A percentile compares a stretch with the other conserved stretches of the same genome.
phyloP scores from a whole-genome alignment of 2,329 filamentous ascomycete genomes.

The Pseudophaeomoniella oleicola region DNA sequence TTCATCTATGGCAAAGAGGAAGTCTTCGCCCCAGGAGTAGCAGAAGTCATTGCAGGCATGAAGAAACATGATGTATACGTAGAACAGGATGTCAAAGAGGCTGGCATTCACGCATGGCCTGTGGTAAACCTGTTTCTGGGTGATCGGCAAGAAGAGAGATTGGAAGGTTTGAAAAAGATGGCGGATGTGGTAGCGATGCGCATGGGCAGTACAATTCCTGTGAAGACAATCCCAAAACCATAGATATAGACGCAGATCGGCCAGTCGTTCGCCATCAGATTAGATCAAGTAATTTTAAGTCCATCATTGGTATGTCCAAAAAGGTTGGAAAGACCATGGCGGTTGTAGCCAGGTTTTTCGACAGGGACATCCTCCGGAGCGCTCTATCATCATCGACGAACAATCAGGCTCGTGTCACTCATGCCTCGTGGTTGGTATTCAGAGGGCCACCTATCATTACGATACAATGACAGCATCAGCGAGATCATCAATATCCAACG shows the following conservation, averaged over 20 bases:
- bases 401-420: too few species aligned
- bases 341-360: conserved; percentile 2
- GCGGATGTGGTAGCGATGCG: conserved; percentile 17
- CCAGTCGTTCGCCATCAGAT: conserved; percentile 32
- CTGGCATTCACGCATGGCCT: conserved; percentile 70
- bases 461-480: too few species aligned
- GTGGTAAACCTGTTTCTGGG: conserved; percentile 49
- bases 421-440: too few species aligned
- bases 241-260: background rate
- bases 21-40: conserved; percentile 58
- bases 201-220: conserved; percentile 1
- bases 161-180: conserved; percentile 32
- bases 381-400: conserved; percentile 3
- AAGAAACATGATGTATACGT: conserved; percentile 39
- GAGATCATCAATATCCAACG: too few species aligned
- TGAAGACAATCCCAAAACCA: background rate
- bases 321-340: conserved; percentile 1
- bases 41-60: conserved; percentile 42
- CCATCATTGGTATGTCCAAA: conserved; percentile 27
- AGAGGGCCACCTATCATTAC: too few species aligned
- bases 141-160: conserved; percentile 27
- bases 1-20: conserved; percentile 65
- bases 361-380: background rate
- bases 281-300: conserved; percentile 44
- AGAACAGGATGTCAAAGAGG: conserved; percentile 43